A percentile compares a stretch with the other conserved stretches of the same genome.
phyloP scores from a whole-genome alignment of 2,329 filamentous ascomycete genomes.

The Aspergillus spinulosporus region DNA sequence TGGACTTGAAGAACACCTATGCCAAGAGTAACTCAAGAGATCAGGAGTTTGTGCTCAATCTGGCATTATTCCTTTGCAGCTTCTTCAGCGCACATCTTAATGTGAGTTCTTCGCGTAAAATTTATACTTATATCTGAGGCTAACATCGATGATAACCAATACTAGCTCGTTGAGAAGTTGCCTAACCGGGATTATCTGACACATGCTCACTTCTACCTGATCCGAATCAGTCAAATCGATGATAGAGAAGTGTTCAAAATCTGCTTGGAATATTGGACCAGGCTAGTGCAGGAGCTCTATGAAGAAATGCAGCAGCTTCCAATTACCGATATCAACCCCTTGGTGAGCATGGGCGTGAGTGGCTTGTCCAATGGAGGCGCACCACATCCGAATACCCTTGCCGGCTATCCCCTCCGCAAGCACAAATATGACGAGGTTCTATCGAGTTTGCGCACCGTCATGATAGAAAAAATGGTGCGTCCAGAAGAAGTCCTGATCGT shows the following conservation, averaged over 20 bases:
- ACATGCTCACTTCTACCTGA: conserved; percentile 98
- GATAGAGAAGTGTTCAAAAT: conserved; percentile 99
- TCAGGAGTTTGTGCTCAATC: conserved; percentile 96
- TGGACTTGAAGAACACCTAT: conserved; percentile 91
- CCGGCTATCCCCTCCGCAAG: conserved; percentile 90
- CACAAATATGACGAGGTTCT: conserved; percentile 96
- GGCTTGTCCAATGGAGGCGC: conserved; percentile 76
- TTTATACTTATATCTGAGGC: neutral
- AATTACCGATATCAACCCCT: conserved; percentile 86
- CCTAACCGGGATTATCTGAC: conserved; percentile 93
- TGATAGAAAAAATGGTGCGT: conserved; percentile 99
- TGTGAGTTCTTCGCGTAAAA: conserved; percentile 48
- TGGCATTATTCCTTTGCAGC: conserved; percentile 93
- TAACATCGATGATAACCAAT: neutral
- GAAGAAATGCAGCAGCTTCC: conserved; percentile 98
- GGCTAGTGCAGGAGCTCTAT: conserved; percentile 94
- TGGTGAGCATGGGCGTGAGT: conserved; percentile 73
- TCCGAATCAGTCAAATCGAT: conserved; percentile 97
- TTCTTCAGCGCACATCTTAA: conserved; percentile 93
- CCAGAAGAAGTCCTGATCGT: conserved; percentile 98
- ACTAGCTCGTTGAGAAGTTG: conserved; percentile 85
- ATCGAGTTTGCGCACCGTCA: conserved; percentile 90
- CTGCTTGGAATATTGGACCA: conserved; percentile 98
- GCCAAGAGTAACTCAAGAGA: conserved; percentile 87
- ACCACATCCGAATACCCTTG: conserved; percentile 78